Evolutionary conservation across 1,284 basidiomycete genomes (phyloP), one percentile per base, ranked within the genome.

Genomic region (Leccinum subspadiceum): DNA sequence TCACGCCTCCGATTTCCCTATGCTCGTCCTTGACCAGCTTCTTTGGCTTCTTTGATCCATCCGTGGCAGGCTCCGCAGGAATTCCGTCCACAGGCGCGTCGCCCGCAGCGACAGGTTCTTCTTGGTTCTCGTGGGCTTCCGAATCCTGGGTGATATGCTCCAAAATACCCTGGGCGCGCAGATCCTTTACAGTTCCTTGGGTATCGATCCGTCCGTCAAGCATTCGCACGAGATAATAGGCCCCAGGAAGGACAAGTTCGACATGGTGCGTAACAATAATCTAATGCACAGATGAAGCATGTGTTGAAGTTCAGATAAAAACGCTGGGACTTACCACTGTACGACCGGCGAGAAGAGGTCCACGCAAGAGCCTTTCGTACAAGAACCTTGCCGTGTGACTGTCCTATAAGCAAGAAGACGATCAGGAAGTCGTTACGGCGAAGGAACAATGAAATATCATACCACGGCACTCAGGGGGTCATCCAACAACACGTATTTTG

Each of bases 231-330:
- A 85, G 70, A 64, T 85, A 86, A 57, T 82, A 65, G 2, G 85
- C 78, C 2, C 79, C 81, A 0, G 86, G 83, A 5, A 86, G 76
- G 20, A 85, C 82, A 2, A 88, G 78, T 60, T 85, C 83, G 58
- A 86, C 81, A 60, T 87, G 85, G 58, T 88, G 86, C 0, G 87
- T 87, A n/a, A 85, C 84, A 12, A 85, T 75, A 20, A 85, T 71
- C 81, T 84, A 54, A 6, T 12, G 1, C 4, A 26, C 2, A 26
- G 15, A 55, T 69, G 51, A 61, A 37, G 4, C 12, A 52, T 24
- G 29, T 1, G 5, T 6, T 12, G 6, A 9, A 1, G 4, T 24
- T 26, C 48, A 50, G 5, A 3, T 7, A 24, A 56, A 39, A 0
- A 7, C 17, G 20, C 5, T 4, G 3, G n/a, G 10, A 73, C 78